Evolutionary conservation across 2,329 filamentous ascomycete species (phyloP), one percentile per base, ranked within the genome.

Genomic region (Raffaelea deltoideospora): DNA sequence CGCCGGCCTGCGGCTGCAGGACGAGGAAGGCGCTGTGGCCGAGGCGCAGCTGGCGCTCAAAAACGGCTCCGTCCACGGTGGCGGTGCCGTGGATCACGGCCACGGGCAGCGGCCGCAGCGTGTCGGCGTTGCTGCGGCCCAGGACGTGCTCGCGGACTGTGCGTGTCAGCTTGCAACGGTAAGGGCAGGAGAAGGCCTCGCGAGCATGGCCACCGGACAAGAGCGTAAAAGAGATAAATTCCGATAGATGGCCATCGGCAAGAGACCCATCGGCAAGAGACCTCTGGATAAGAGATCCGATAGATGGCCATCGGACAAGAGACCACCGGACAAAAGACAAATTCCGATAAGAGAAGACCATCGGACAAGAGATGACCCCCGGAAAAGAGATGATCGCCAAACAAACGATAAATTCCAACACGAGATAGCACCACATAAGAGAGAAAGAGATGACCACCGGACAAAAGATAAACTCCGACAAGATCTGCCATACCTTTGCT

Each of bases 131-230:
- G 27, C 37, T 26, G 4, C 41, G 45, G 4, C 43, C 38, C 2
- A 57, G 46, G 11, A 58, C 43, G 27, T 51, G 45, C 33, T 52
- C 48, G 14, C 57, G 50, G 6, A 56, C 51, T 45, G 40, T 9
- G n/a, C n/a, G 28, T 5, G 28, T 30, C 28, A 30, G 28, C 26
- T 5, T 4, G 31, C 21, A 37, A 48, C 28, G 43, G 21, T 15
- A 35, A 27, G n/a, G 18, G 6, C 33, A 18, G 18, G 18, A 35
- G 26, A 43, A 44, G 5, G 34, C n/a, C n/a, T n/a, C n/a, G n/a
- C n/a, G n/a, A n/a, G n/a, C n/a, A n/a, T n/a, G n/a, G n/a, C n/a
- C n/a, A n/a, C n/a, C n/a, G n/a, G n/a, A n/a, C n/a, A n/a, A n/a
- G n/a, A n/a, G n/a, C n/a, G n/a, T n/a, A n/a, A n/a, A n/a, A n/a